Evolutionary conservation across 2,329 filamentous ascomycete species (phyloP).

Genomic region (Drechmeria coniospora): DNA sequence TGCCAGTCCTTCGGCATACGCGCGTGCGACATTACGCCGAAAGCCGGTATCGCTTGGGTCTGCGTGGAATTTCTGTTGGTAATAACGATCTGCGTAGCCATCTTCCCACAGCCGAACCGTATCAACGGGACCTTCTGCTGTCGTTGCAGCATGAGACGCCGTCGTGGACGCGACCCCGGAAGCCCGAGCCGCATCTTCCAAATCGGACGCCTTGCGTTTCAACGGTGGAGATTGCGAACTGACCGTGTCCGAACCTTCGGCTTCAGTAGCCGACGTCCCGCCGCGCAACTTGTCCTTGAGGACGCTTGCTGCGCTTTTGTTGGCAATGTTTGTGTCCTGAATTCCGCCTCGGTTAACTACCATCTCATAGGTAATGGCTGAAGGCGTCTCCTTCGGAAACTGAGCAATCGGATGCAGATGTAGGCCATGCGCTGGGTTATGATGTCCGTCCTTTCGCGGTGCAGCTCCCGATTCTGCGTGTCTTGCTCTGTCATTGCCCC

Average conservation of each 20-base stretch:
- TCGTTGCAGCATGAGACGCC: constrained; percentile 23
- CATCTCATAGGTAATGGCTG: constrained; percentile 69
- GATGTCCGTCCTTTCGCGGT: constrained; percentile 15
- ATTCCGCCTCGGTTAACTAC: constrained; percentile 58
- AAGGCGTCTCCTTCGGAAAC: constrained; percentile 36
- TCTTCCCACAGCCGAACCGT: constrained; percentile 87
- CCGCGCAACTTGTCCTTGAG: constrained; percentile 65
- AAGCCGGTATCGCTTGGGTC: constrained; percentile 71
- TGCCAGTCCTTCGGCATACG: constrained; percentile 87
- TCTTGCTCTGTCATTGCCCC: constrained; percentile 20
- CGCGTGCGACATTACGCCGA: constrained; percentile 70
- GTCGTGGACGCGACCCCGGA: constrained; percentile 38
- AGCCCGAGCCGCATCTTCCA: constrained; percentile 47
- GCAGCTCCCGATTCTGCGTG: constrained; percentile 6
- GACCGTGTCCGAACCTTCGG: not conserved
- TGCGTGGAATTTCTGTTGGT: constrained; percentile 88
- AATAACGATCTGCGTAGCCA: constrained; percentile 89
- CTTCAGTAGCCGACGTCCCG: constrained; percentile 8
- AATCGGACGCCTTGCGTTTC: constrained; percentile 63
- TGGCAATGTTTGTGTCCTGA: constrained; percentile 61
- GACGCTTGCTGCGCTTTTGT: constrained; percentile 86
- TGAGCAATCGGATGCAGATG: constrained; percentile 25
- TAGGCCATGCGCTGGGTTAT: constrained; percentile 17
- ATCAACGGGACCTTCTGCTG: constrained; percentile 55
- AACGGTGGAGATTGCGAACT: constrained; percentile 35